Evolutionary conservation across 306 rosid genomes (phyloP), one percentile per base, ranked within the genome.

Genomic region (Gleditsia sinensis): DNA sequence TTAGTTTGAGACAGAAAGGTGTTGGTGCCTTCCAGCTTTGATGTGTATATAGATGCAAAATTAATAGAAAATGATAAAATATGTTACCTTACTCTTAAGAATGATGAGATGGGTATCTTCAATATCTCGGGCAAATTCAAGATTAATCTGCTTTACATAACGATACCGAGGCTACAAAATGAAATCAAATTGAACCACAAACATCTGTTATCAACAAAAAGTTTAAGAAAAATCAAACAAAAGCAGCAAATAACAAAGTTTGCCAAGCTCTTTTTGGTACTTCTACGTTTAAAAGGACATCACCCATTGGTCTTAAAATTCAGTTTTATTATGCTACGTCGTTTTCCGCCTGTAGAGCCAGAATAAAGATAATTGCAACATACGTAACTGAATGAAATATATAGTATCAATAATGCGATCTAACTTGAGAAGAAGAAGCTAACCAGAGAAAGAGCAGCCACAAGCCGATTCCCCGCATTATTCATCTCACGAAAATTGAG

Each of bases 51-150:
- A 39, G 20, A 81, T 8, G 8, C 14, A 66, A 16, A 54, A 59
- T 19, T 56, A 43, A 55, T 1, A 74, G 42, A 10, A 70, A 71
- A 57, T n/a, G 21, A 51, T 13, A 23, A 58, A 54, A 37, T 39
- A 30, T 7, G 48, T 21, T 87, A 92, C 96, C 96, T 90, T 85
- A n/a, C 66, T 67, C 76, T 83, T 86, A 43, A 90, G 25, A 63
- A 85, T 75, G 32, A 88, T 74, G 64, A 92, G 89, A 88, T 92
- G 90, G 6, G 65, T 24, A 83, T 92, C 97, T 79, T 90, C 94
- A 82, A 92, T 80, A 67, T 86, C 92, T 71, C 84, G 83, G 1
- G 96, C 86, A 78, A 92, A 92, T 83, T 90, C 97, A 3, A 92
- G 94, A 75, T 83, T 77, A 77, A 92, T 88, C 36, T 83, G 75